These are phyloP conservation scores for Babesia caballi DNA, from an alignment of 169 alveolate genomes.

Conservation along the genomic window DNA sequence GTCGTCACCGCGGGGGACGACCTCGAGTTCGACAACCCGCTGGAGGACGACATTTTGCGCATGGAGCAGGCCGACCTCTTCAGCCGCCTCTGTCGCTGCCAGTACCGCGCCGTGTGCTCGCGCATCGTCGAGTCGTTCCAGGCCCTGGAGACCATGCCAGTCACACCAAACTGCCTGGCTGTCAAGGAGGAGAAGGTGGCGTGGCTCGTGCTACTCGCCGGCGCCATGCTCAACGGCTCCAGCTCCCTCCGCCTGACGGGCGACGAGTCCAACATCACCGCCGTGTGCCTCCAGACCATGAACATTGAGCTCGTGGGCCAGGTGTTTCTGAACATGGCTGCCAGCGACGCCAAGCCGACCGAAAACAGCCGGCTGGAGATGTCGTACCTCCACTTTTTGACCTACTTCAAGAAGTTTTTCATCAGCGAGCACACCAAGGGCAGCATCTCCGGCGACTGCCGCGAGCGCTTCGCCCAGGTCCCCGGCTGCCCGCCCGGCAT, in stretches of 20 bases:
- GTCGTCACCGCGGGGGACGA: slow-evolving; percentile 63
- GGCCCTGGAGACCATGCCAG: slow-evolving; percentile 15
- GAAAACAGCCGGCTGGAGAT: slow-evolving; percentile 81
- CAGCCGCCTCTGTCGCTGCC: slow-evolving; percentile 77
- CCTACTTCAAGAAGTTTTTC: slow-evolving; percentile 88
- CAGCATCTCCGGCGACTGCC: slow-evolving; percentile 69
- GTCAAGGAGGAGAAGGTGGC: slow-evolving; percentile 72
- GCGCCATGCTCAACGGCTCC: slow-evolving; percentile 76
- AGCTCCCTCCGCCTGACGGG: slow-evolving; percentile 63
- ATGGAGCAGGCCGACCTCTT: slow-evolving; percentile 81
- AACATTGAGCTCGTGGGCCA: slow-evolving; percentile 79
- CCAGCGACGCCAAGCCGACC: slow-evolving; percentile 63
- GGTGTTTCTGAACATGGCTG: slow-evolving; percentile 74
- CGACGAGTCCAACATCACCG: slow-evolving; percentile 48
- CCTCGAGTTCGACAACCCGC: slow-evolving; percentile 59
- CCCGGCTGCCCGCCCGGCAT: slow-evolving; percentile 67
- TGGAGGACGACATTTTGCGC: slow-evolving; percentile 73
- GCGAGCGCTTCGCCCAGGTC: slow-evolving; percentile 57
- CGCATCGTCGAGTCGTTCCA: slow-evolving; percentile 37
- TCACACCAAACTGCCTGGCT: slow-evolving; percentile 26
- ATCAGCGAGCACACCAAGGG: slow-evolving; percentile 89
- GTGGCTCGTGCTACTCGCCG: slow-evolving; percentile 74
- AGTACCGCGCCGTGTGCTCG: slow-evolving; percentile 54
- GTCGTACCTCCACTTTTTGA: slow-evolving; percentile 85
- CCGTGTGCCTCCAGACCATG: slow-evolving; percentile 61